Evolutionary conservation across 1,284 basidiomycete genomes (phyloP).

Genomic region (Ustilago tritici): DNA sequence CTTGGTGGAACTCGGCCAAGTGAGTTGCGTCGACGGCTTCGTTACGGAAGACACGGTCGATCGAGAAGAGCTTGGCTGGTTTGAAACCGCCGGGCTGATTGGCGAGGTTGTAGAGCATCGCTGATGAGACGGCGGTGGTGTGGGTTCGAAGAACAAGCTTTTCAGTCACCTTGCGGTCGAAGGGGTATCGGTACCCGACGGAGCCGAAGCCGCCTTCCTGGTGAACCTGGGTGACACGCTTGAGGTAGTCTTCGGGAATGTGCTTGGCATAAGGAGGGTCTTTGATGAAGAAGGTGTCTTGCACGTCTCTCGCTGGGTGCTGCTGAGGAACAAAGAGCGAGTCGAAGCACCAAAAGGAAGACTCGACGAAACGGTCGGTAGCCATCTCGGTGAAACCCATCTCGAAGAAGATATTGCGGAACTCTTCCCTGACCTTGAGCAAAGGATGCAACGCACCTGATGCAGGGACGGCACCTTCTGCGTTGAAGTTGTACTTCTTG

Average conservation of each 20-base stretch:
- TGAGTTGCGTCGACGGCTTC: conserved; percentile 99
- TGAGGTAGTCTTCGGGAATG: conserved; percentile 87
- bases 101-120: conserved; percentile 86
- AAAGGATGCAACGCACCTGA: conserved; percentile 95
- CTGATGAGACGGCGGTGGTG: conserved; percentile 93
- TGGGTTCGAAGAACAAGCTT: conserved; percentile 95
- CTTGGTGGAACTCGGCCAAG: conserved; percentile 98
- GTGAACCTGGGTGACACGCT: conserved; percentile 87
- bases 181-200: conserved; percentile 97
- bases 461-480: conserved; percentile 86
- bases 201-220: conserved; percentile 93
- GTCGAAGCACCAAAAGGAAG: conserved; percentile 99
- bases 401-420: conserved; percentile 97
- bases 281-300: conserved; percentile 99
- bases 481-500: conserved; percentile 99
- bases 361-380: conserved; percentile 96
- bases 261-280: conserved; percentile 84
- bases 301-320: conserved; percentile 96
- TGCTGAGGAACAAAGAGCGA: conserved; percentile 98
- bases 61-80: conserved; percentile 96
- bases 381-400: conserved; percentile 99
- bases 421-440: conserved; percentile 97
- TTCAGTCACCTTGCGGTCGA: conserved; percentile 88
- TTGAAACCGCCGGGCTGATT: conserved; percentile 82
- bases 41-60: conserved; percentile 98